A percentile compares a stretch with the other conserved stretches of the same genome.
phyloP scores from a whole-genome alignment of 495 filamentous ascomycete genomes.

The Tuber brumale region DNA sequence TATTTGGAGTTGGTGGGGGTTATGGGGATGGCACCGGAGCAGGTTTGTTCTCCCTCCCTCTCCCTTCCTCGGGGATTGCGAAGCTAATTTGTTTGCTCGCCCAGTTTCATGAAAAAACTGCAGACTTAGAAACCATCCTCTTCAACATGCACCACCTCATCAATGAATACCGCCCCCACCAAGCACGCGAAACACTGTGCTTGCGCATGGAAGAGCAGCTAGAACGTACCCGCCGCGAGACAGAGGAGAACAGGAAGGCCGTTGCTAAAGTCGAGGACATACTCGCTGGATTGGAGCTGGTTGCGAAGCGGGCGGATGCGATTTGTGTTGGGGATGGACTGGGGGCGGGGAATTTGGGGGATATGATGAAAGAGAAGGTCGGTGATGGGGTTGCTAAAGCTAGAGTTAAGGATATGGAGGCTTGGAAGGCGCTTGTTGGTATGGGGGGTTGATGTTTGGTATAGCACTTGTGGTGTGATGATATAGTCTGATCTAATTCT shows the following conservation, averaged over 20 bases:
- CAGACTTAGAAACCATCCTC: conserved; percentile 69
- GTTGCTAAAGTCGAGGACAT: conserved; percentile 65
- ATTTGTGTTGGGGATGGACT: conserved; percentile 11
- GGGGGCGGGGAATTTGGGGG: conserved; percentile 29
- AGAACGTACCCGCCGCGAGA: conserved; percentile 66
- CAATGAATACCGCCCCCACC: conserved; percentile 93
- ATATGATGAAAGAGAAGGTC: conserved; percentile 33
- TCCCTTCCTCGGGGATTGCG: background rate
- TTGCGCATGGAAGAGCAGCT: conserved; percentile 87
- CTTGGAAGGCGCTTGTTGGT: conserved; percentile 22
- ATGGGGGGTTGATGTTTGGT: conserved; percentile 11
- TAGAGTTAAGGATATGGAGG: conserved; percentile 22
- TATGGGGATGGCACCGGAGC: conserved; percentile 57
- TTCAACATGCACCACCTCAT: conserved; percentile 85
- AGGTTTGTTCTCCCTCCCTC: conserved; percentile 41
- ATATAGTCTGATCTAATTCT: background rate
- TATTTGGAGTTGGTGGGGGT: conserved; percentile 74
- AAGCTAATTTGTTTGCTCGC: background rate
- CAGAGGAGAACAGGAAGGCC: conserved; percentile 63
- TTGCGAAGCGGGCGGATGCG: conserved; percentile 22
- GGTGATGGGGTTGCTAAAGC: conserved; percentile 35
- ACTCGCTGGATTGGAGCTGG: conserved; percentile 49
- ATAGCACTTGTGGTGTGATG: background rate
- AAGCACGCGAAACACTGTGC: conserved; percentile 84
- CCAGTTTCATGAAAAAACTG: conserved; percentile 52